Base-by-base conservation (phyloP, 129 eudicot genomes). In the Glebionis coronaria region DNA sequence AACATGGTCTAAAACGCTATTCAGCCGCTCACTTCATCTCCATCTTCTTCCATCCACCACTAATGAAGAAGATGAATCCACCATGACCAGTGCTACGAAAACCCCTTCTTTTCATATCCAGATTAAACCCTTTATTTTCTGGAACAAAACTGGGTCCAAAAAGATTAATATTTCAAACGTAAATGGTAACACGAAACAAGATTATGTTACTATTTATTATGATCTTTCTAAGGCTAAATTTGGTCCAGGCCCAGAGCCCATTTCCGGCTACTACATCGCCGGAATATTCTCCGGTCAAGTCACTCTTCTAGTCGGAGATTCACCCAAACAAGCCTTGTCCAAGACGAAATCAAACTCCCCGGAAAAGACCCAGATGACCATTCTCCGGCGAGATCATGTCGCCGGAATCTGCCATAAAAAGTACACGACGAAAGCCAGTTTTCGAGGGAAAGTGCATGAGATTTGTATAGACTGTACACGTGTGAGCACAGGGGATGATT, bases 231-330 rank as follows among this genome's bases (percentile, higher is more conserved):
- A 67, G 12, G 92, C 92, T 57, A 82, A 79, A 49, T 88, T 85
- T 74, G 89, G 85, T 9, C 57, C 85, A 2, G 76, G 87, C 18
- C 92, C 92, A 54, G 96, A 85, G 61, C 96, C 96, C 65, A 16
- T 71, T 18, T 81, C 93, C 28, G 87, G 90, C 15, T 89, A 56
- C 84, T 85, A 83, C 82, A 71, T 89, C 75, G 85, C 86, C 54
- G 82, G 80, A 10, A 62, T 78, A 1, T 7, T 64, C 19, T 65
- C 79, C 64, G 83, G 83, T 9, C 75, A 78, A 27, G 79, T 81
- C 44, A 44, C 61, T 7, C 90, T 89, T 19, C 83, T 85, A 18
- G 80, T 77, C 65, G 93, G 90, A 2, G 87, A 89, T 29, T 76
- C 73, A 0, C 66, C 78, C 1, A 64, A 67, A 21, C 78, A 80